Evolutionary conservation across 768 basidiomycete species (phyloP), one percentile per base, ranked within the genome.

Genomic region (Cystoderma amianthinum): DNA sequence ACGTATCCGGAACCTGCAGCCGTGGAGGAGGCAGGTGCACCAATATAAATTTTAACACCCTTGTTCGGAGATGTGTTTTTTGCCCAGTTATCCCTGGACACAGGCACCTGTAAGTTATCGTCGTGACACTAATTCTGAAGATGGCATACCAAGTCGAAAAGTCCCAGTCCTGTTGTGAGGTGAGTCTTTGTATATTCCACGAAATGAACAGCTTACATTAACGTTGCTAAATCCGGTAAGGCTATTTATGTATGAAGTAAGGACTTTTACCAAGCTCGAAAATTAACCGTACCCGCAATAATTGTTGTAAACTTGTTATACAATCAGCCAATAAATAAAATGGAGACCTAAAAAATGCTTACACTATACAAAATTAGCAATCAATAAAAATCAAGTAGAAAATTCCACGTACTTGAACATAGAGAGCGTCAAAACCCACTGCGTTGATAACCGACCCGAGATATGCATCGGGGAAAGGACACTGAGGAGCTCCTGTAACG

Each of bases 361-460:
- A 42, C 41, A 57, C 54, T 56, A 35, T 5, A 21, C 5, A 38
- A 47, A 17, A 33, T 24, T 41, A 25, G 22, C 20, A 20, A 35
- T 11, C 36, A 38, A 32, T 22, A 12, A 34, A 18, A 20, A 21
- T 4, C 16, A 11, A 15, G 16, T 45, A 49, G 37, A 48, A 18
- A 38, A 2, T 41, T 52, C 38, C 33, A 65, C 74, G 68, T 58
- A 81, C 77, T 56, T 81, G 81, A 30, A 82, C 80, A 52, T 80
- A 81, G 41, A 84, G 61, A 1, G 76, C 77, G 57, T 84, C 81
- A 46, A 82, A 83, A 0, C 63, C 65, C 16, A 75, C 80, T n/a
- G 67, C 61, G 49, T 80, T 69, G 43, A 83, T 60, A 37, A 74
- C 69, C 9, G 63, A 50, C 7, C 75, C 72, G 4, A 82, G 52